Conservation (phyloP, 2,329 filamentous ascomycete species). For the Parastagonospora avenae region DNA sequence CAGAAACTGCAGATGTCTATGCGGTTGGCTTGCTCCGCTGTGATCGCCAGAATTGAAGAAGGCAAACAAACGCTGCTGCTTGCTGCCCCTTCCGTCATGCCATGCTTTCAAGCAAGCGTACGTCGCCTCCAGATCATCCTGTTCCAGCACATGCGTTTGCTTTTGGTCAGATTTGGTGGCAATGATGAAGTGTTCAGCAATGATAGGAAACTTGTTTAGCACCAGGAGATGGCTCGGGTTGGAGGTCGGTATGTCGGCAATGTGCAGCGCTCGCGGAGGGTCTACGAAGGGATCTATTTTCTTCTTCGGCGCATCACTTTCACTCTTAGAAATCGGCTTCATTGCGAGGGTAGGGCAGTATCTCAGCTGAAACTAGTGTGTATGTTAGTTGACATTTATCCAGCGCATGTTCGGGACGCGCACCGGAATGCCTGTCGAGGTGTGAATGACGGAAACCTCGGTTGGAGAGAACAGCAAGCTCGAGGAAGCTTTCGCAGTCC, state of each 20-base stretch:
- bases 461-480: constrained; percentile 48
- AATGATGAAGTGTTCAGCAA: constrained; percentile 73
- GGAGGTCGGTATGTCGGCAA: constrained; percentile 55
- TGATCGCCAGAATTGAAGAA: constrained; percentile 74
- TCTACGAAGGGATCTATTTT: constrained; percentile 67
- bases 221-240: constrained; percentile 65
- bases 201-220: constrained; percentile 76
- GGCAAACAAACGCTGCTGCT: constrained; percentile 58
- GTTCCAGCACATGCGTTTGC: constrained; percentile 69
- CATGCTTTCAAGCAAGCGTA: constrained; percentile 67
- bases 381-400: constrained; percentile 16
- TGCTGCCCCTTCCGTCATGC: constrained; percentile 30
- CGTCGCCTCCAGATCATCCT: constrained; percentile 64
- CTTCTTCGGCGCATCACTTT: constrained; percentile 29
- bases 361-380: constrained; percentile 70
- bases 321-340: constrained; percentile 61
- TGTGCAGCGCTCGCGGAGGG: constrained; percentile 60
- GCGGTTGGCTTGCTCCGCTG: constrained; percentile 73
- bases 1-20: constrained; percentile 74
- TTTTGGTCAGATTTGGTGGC: constrained; percentile 66
- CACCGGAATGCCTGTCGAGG: constrained; percentile 45
- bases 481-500: constrained; percentile 39
- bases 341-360: constrained; percentile 71
- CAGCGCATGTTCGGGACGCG: constrained; percentile 16
- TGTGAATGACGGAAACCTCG: constrained; percentile 46